These are phyloP conservation scores for Hortaea werneckii DNA, from an alignment of 2,329 filamentous ascomycete species.

Conservation along the genomic window DNA sequence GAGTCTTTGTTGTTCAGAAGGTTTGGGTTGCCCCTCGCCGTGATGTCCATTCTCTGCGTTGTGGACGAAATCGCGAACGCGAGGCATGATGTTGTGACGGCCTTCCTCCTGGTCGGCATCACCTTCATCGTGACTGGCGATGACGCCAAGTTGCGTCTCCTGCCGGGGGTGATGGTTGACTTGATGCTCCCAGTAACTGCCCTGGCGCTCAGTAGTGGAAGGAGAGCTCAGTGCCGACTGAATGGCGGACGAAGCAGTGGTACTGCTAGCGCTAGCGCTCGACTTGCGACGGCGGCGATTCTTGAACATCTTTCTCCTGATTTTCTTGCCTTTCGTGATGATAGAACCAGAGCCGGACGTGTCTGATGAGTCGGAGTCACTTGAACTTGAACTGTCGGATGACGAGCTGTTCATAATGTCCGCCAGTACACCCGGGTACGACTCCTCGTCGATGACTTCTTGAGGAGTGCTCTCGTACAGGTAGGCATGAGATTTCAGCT, in stretches of 20 bases:
- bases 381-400: conserved; percentile 41
- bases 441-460: conserved; percentile 84
- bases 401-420: conserved; percentile 69
- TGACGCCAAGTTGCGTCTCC: conserved; percentile 27
- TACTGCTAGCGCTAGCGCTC: conserved; percentile 59
- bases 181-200: conserved; percentile 29
- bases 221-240: conserved; percentile 37
- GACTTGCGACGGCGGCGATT: conserved; percentile 65
- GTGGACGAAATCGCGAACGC: conserved; percentile 39
- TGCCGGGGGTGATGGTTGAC: conserved; percentile 14
- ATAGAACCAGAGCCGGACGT: conserved; percentile 49
- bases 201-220: conserved; percentile 28
- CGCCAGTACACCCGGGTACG: conserved; percentile 72
- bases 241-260: conserved; percentile 42
- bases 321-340: conserved; percentile 58
- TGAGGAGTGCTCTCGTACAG: conserved; percentile 89
- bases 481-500: conserved; percentile 84
- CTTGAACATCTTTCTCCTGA: conserved; percentile 62
- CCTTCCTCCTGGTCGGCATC: conserved; percentile 41
- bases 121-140: conserved; percentile 47
- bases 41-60: conserved; percentile 12
- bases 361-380: conserved; percentile 51
- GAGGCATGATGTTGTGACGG: conserved; percentile 23
- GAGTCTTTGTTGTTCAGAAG: conserved; percentile 23
- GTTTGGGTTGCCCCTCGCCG: conserved; percentile 19